These are phyloP conservation scores for Medicago lupulina DNA, from an alignment of 306 rosid species.

Conservation along the genomic window DNA sequence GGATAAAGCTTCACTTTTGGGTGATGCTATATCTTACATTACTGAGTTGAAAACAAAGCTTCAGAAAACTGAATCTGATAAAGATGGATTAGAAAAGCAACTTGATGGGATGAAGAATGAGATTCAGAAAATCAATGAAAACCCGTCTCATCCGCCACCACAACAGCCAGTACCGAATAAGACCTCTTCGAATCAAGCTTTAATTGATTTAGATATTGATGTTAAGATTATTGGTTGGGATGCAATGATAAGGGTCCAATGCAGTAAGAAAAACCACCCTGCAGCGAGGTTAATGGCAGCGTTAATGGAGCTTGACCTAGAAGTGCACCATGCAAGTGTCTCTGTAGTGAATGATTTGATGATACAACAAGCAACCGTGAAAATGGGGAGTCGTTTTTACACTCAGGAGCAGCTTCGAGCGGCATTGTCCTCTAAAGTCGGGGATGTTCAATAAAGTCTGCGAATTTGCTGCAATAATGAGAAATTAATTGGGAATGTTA, in stretches of 20 bases:
- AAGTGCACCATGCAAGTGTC: slow-evolving; percentile 90
- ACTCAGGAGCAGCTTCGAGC: slow-evolving; percentile 86
- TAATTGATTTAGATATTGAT: slow-evolving; percentile 73
- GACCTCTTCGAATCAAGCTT: slow-evolving; percentile 25
- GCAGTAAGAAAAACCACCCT: slow-evolving; percentile 87
- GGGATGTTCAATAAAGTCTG: slow-evolving; percentile 48
- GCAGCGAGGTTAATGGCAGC: slow-evolving; percentile 91
- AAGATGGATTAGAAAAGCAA: slow-evolving; percentile 69
- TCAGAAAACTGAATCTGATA: slow-evolving; percentile 59
- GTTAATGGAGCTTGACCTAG: slow-evolving; percentile 84
- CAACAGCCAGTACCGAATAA: background rate
- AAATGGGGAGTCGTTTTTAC: slow-evolving; percentile 83
- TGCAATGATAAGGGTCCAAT: slow-evolving; percentile 86
- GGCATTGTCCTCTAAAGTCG: slow-evolving; percentile 70
- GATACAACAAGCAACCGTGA: slow-evolving; percentile 96
- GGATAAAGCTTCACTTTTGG: slow-evolving; percentile 96
- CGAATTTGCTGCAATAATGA: background rate
- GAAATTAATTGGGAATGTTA: background rate
- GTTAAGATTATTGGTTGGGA: slow-evolving; percentile 97
- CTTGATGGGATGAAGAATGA: slow-evolving; percentile 67
- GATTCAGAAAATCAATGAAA: slow-evolving; percentile 45
- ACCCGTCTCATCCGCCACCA: slow-evolving; percentile 1
- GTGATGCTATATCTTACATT: slow-evolving; percentile 87
- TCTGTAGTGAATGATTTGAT: slow-evolving; percentile 89
- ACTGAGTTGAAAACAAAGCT: slow-evolving; percentile 82